These are phyloP conservation scores for Ceriops decandra DNA, from an alignment of 345 rosid species.

Conservation along the genomic window DNA sequence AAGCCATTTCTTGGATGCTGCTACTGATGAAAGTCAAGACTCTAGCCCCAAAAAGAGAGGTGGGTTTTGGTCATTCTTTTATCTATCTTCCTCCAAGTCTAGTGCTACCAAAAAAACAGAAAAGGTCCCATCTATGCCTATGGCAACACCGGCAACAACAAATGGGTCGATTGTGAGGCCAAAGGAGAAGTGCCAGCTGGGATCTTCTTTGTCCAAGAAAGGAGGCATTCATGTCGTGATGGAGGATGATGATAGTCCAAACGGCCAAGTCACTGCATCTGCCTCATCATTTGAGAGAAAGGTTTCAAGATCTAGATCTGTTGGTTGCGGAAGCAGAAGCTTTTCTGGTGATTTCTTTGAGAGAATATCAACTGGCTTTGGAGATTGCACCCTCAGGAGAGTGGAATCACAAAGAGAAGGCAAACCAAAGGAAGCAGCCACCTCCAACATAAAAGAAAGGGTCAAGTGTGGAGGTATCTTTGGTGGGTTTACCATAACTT, in stretches of 20 bases:
- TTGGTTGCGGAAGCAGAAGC: constrained; percentile 97
- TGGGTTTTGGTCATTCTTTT: constrained; percentile 87
- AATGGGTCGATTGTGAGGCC: constrained; percentile 24
- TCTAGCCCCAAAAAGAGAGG: constrained; percentile 59
- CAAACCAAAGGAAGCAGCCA: constrained; percentile 24
- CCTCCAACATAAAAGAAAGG: constrained; percentile 53
- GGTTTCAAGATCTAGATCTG: constrained; percentile 99
- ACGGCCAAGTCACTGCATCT: constrained; percentile 40
- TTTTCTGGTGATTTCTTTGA: constrained; percentile 97
- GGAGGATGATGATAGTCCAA: constrained; percentile 63
- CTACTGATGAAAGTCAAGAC: constrained; percentile 39
- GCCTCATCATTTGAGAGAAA: constrained; percentile 71
- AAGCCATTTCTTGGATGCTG: constrained; percentile 34
- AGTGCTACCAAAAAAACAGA: constrained; percentile 33
- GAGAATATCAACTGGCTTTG: constrained; percentile 93
- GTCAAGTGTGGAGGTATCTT: constrained; percentile 92
- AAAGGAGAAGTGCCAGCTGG: constrained; percentile 33
- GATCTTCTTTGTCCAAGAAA: constrained; percentile 45
- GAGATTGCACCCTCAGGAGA: constrained; percentile 90
- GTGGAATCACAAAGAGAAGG: constrained; percentile 98
- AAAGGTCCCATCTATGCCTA: constrained; percentile 16
- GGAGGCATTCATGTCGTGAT: constrained; percentile 34
- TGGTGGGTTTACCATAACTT: constrained; percentile 80
- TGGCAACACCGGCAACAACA: constrained; percentile 10
- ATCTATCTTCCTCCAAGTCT: constrained; percentile 49